Evolutionary conservation across 495 filamentous ascomycete genomes (phyloP), one percentile per base, ranked within the genome.

Genomic region (Lichina pygmaea): DNA sequence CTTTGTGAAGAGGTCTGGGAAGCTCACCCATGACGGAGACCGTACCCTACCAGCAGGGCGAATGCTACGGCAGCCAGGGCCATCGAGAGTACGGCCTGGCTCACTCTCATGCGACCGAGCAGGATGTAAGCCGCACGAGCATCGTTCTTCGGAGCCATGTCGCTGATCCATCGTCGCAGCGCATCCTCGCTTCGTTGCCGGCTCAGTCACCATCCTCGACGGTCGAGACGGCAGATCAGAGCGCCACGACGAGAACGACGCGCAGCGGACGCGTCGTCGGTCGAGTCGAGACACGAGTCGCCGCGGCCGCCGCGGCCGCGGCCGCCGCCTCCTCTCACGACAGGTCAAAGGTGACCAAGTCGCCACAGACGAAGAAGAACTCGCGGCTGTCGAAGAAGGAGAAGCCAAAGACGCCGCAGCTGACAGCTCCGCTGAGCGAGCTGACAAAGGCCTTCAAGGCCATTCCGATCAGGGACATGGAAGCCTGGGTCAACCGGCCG

Each of bases 381-480:
- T 31, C 42, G 13, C 52, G 52, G 32, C 45, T 62, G 44, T 57
- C 59, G 8, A 73, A 69, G 52, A 66, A 64, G 49, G 67, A 67
- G 39, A 68, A 65, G 48, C 54, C 59, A 34, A 63, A 67, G 50
- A 54, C 66, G 13, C 62, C 68, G 5, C 65, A 67, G 48, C 60
- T 86, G 32, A 70, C 65, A 15, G 69, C 62, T 24, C 83, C 89
- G 0, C 57, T 97, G 55, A 93, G 83, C 57, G 64, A 77, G 48
- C 54, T 93, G 48, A 91, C 84, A 8, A 71, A 72, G 53, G 59
- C 78, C 48, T 64, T 73, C 53, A 62, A 63, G 7, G 58, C 74
- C 40, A 62, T 78, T 16, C 72, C 77, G 6, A 57, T 89, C 34
- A 70, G 68, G 42, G 74, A 97, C 57, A 94, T 94, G 67, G 74